A percentile compares a stretch with the other conserved stretches of the same genome.
Evolutionary conservation across 352 stramenopile genomes (phyloP).

Genomic region (Globisporangium rhizosaccharum): DNA sequence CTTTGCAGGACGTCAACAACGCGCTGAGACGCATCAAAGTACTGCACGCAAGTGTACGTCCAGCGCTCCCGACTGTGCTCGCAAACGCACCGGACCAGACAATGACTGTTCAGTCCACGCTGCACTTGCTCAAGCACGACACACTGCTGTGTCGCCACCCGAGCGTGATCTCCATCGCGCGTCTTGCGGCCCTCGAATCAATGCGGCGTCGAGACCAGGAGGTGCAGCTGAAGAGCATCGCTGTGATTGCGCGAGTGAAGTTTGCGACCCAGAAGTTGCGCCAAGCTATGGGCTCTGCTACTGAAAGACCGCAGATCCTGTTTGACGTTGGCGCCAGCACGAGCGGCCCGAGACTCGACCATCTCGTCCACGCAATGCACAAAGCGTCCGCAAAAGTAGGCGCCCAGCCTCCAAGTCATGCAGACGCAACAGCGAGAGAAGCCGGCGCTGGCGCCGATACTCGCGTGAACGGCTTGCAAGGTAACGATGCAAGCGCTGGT

Average conservation of each 20-base stretch:
- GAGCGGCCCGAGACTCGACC: neutral
- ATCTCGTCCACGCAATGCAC: neutral
- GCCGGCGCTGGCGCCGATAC: neutral
- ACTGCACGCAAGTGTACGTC: neutral
- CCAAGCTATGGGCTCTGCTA: neutral
- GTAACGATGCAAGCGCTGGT: neutral
- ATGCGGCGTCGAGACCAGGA: neutral
- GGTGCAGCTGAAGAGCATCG: neutral
- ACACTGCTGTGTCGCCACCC: neutral
- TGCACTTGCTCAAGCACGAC: neutral
- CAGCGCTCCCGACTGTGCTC: neutral
- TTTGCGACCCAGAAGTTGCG: neutral
- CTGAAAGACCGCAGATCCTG: neutral
- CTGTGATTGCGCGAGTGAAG: neutral
- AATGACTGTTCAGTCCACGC: neutral
- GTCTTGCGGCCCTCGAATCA: neutral
- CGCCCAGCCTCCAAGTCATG: too few relatives aligned
- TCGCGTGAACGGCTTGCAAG: neutral
- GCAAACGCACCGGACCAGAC: neutral
- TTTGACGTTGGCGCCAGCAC: neutral
- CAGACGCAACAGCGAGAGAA: neutral
- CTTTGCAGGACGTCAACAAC: neutral
- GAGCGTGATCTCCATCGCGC: neutral
- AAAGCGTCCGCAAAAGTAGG: neutral
- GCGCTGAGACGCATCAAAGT: neutral